A percentile compares a stretch with the other conserved stretches of the same genome.
Evolutionary conservation across 2,329 filamentous ascomycete species (phyloP).

Genomic region (Sarocladium oryzae): DNA sequence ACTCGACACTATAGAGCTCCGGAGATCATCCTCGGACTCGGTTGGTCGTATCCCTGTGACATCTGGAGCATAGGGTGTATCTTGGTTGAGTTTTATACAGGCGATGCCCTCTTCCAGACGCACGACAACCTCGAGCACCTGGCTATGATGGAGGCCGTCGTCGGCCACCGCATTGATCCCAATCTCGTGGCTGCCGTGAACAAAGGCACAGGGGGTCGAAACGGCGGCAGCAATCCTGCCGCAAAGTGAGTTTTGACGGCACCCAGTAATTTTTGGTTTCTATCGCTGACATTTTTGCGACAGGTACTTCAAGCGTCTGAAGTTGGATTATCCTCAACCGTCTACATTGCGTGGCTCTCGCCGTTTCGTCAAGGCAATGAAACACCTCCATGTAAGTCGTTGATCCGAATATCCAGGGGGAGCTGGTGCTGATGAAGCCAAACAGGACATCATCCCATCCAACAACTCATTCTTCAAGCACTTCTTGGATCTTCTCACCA

Average conservation of each 20-base stretch:
- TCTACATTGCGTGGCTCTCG: conserved; percentile 60
- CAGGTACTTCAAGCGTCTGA: conserved; percentile 61
- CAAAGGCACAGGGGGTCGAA: conserved; percentile 46
- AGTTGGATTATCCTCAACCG: conserved; percentile 56
- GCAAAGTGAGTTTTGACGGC: conserved; percentile 56
- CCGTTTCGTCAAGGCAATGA: conserved; percentile 68
- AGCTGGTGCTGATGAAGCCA: conserved; percentile 9
- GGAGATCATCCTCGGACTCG: conserved; percentile 63
- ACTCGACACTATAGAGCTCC: conserved; percentile 65
- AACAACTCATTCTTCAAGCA: conserved; percentile 53
- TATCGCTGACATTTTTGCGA: conserved; percentile 18
- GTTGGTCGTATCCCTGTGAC: conserved; percentile 66
- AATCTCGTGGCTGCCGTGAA: conserved; percentile 44
- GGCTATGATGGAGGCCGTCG: conserved; percentile 70
- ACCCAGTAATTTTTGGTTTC: neutral
- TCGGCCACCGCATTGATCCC: conserved; percentile 51
- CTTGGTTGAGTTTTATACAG: conserved; percentile 65
- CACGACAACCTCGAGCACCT: conserved; percentile 67
- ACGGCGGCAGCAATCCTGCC: conserved; percentile 49
- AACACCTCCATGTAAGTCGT: conserved; percentile 51
- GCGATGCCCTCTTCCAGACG: conserved; percentile 65
- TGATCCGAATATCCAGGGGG: neutral
- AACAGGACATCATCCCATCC: conserved; percentile 57
- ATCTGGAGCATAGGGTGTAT: conserved; percentile 72
- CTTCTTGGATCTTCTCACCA: conserved; percentile 58